phyloP scores from a whole-genome alignment of 345 rosid genomes.

The Mercurialis annua region DNA sequence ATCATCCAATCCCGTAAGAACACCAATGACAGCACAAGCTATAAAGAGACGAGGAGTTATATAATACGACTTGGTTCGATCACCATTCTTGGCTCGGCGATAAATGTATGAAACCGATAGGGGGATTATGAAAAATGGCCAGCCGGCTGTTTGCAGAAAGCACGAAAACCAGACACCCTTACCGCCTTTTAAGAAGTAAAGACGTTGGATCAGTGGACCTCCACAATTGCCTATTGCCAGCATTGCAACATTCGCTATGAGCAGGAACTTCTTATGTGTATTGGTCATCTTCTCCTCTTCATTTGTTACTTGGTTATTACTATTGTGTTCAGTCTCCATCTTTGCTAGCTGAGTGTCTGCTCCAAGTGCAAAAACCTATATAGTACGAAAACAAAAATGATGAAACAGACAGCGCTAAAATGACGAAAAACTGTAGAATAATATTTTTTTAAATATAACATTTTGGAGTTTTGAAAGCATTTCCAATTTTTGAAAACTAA shows the following conservation, averaged over 20 bases:
- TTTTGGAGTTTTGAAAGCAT: too few species aligned
- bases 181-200: constrained; percentile 30
- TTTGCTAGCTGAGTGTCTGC: background rate
- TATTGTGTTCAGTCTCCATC: background rate
- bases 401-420: too few species aligned
- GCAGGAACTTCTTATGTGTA: constrained; percentile 19
- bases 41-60: constrained; percentile 18
- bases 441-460: too few species aligned
- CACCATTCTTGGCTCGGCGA: constrained; percentile 27
- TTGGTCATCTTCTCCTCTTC: constrained; percentile 20
- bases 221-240: constrained; percentile 20
- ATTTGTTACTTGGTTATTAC: background rate
- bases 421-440: too few species aligned
- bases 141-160: constrained; percentile 29
- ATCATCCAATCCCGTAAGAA: constrained; percentile 29
- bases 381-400: too few species aligned
- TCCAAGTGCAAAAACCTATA: too few species aligned
- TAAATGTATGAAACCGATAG: constrained; percentile 23
- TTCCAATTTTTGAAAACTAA: too few species aligned
- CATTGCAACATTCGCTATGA: constrained; percentile 20
- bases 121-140: constrained; percentile 30
- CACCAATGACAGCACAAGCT: constrained; percentile 24
- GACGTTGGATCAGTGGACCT: constrained; percentile 29
- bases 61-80: constrained; percentile 12
- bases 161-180: constrained; percentile 31